Evolutionary conservation across 208 protist genomes (phyloP), one percentile per base, ranked within the genome.

Genomic region (Trichomonas tenax): DNA sequence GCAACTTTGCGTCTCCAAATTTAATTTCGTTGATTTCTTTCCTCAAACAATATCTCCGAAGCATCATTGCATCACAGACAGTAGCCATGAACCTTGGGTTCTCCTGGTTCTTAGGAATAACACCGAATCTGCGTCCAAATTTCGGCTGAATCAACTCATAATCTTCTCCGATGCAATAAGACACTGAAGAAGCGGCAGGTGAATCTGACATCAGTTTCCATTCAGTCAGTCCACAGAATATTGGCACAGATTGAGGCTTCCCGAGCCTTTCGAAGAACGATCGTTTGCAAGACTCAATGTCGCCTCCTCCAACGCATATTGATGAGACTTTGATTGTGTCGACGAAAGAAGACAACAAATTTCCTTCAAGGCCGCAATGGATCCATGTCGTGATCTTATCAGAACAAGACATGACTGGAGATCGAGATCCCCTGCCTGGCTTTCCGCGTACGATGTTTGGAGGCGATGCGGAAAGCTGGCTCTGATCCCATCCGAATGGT

Each of bases 371-470:
- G 21, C 86, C 86, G 34, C 23, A 23, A 51, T 93, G 11, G 17
- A 93, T 51, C 86, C 86, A 93, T 38, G 44, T 34, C 8, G 40
- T 48, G 0, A 93, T 48, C 46, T 93, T 93, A 51, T 93, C 86
- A 21, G 86, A 93, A 40, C 86, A 93, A 17, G 86, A 93, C 8
- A 93, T 44, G 51, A 41, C 45, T 51, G 41, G 86, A 21, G 86
- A 93, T 34, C 86, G 0, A 34, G 86, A 93, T 31, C 86, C 86
- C 14, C 44, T 40, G 9, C 86, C 86, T 51, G 86, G 86, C 31
- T 93, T 93, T 34, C 86, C 86, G 17, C 86, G 40, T 38, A 93
- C 86, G 46, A 93, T 51, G 44, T 93, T 93, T 38, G 86, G 86
- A 34, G 86, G 86, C 14, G 86, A 58, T 34, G 40, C 17, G 38